These are phyloP conservation scores for Coelastrella sp. DNA, from an alignment of 139 green algal species.

Conservation along the genomic window DNA sequence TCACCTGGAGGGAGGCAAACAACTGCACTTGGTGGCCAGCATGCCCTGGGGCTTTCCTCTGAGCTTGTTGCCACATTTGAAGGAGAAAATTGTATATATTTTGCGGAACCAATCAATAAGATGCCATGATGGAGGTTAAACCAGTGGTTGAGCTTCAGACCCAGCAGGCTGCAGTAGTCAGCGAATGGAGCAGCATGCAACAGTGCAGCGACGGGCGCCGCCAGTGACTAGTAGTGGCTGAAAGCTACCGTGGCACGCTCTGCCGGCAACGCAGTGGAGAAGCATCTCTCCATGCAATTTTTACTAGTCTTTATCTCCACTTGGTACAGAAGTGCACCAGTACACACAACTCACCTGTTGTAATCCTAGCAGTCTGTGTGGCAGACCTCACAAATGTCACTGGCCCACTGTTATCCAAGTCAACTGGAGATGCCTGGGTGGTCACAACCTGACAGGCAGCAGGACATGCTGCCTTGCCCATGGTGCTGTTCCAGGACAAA, in stretches of 20 bases:
- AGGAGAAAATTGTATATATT: no score
- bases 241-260: no score
- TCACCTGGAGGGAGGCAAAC: neutral
- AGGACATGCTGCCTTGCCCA: conserved; percentile 11
- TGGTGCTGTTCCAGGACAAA: conserved; percentile 10
- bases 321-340: neutral
- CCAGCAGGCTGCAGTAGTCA: neutral
- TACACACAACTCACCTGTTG: neutral
- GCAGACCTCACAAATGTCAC: conserved; percentile 19
- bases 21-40: neutral
- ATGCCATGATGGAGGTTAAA: neutral
- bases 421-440: neutral
- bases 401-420: neutral
- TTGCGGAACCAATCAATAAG: no score
- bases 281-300: no score
- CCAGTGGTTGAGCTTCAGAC: neutral
- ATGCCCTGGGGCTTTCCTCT: neutral
- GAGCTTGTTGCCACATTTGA: no score
- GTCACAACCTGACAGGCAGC: conserved; percentile 35
- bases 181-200: neutral
- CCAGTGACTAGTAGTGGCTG: no score
- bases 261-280: no score
- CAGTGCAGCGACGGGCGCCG: neutral
- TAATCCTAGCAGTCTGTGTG: conserved; percentile 20
- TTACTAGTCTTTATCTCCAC: no score